Evolutionary conservation across 2,329 filamentous ascomycete species (phyloP), one percentile per base, ranked within the genome.

Genomic region (Raffaelea deltoideospora): DNA sequence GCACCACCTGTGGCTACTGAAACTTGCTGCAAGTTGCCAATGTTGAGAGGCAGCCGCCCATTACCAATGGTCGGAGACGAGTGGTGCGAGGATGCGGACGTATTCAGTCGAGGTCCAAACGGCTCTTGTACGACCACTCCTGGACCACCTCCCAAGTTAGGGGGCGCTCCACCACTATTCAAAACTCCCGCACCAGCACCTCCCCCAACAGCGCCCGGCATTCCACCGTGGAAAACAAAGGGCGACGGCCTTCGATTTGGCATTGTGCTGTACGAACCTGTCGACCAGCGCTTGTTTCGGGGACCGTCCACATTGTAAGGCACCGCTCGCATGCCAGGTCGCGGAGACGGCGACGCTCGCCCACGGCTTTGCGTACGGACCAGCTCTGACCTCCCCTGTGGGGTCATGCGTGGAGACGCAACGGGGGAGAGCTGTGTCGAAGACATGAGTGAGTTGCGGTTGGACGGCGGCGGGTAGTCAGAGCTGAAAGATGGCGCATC

Each of bases 271-370:
- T 78, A 83, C 4, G 77, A 82, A 13, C 79, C 79, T 4, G 80
- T 85, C 17, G 80, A 85, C 79, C 80, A 86, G 45, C 80, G 67
- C 63, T 85, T 84, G 51, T 67, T 74, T 43, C 77, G 69, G 32
- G 64, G 65, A 36, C 65, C 69, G 32, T 84, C 79, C 35, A 83
- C 65, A 35, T 62, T 76, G 57, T 85, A 85, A 1, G 80, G 80
- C 15, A 74, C 76, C 29, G 78, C 72, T 42, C 79, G 71, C 50
- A 78, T 65, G 37, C 67, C 74, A 23, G 73, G 75, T 31, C 79
- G 69, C 18, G 80, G 78, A 23, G 79, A 81, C 27, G 79, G 78
- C 32, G 79, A 83, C 11, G 77, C 76, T 29, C 78, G 69, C 18
- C 78, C 76, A 36, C 79, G 72, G 54, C 77, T 82, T 43, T 71